These are phyloP conservation scores for Stereocaulon alpinum DNA, from an alignment of 495 filamentous ascomycete species.

Conservation along the genomic window DNA sequence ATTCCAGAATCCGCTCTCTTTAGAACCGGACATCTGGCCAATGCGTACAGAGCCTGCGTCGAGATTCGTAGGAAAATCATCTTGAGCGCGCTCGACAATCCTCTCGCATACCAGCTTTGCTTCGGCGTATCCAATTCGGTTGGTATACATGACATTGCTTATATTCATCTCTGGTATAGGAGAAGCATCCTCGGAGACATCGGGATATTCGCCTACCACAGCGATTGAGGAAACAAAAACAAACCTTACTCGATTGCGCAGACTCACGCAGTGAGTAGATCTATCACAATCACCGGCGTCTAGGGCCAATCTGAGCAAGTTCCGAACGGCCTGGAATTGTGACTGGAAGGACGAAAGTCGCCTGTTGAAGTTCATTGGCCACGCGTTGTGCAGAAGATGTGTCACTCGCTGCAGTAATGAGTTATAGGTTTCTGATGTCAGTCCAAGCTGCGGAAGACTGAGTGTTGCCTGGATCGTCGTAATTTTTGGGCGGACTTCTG, in stretches of 20 bases:
- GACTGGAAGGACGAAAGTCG: slow-evolving; percentile 32
- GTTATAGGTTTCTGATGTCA: slow-evolving; percentile 27
- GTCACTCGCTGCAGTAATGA: slow-evolving; percentile 30
- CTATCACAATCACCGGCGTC: neutral
- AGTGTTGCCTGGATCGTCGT: slow-evolving; percentile 30
- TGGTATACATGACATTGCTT: neutral
- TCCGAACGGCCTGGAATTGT: slow-evolving; percentile 35
- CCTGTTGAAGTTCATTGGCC: slow-evolving; percentile 39
- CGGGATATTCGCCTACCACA: slow-evolving; percentile 16
- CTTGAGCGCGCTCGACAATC: slow-evolving; percentile 20
- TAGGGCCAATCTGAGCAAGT: slow-evolving; percentile 31
- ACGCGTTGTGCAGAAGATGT: slow-evolving; percentile 43
- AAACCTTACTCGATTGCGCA: slow-evolving; percentile 8
- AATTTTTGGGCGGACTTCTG: slow-evolving; percentile 18
- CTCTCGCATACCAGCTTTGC: slow-evolving; percentile 32
- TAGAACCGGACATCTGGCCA: slow-evolving; percentile 28
- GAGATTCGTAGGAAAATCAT: slow-evolving; percentile 4
- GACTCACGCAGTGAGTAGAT: slow-evolving; percentile 3
- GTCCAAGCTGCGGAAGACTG: slow-evolving; percentile 30
- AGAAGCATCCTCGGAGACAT: neutral
- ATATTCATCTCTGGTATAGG: slow-evolving; percentile 16
- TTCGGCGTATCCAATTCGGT: slow-evolving; percentile 23
- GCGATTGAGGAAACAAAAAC: slow-evolving; percentile 24
- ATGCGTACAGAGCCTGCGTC: slow-evolving; percentile 24
- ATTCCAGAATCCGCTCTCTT: slow-evolving; percentile 22